phyloP scores from a whole-genome alignment of 345 rosid species.

The Dipteronia dyeriana region DNA sequence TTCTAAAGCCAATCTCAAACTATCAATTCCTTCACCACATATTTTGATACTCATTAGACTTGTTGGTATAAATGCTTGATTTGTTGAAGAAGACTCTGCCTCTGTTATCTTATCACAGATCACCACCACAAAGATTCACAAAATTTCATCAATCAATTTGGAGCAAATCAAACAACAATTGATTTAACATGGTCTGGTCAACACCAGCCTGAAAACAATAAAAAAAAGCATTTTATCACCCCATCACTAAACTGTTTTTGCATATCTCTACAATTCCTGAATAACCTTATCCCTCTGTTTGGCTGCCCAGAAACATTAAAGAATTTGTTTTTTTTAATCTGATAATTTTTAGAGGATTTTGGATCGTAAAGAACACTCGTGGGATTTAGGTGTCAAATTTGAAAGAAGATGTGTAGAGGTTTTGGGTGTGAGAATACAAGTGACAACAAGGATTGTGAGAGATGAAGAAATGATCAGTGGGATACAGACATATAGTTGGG shows the following conservation, averaged over 20 bases:
- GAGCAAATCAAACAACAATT: constrained; percentile 16
- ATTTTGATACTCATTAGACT: too few relatives aligned
- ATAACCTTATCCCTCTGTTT: neutral
- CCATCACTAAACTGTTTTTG: constrained; percentile 7
- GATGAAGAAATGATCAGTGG: too few relatives aligned
- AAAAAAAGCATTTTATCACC: constrained; percentile 18
- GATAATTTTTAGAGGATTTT: neutral
- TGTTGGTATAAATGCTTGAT: too few relatives aligned
- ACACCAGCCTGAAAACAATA: constrained; percentile 33
- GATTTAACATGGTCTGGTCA: constrained; percentile 23
- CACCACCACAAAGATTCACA: constrained; percentile 24
- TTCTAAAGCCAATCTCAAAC: too few relatives aligned
- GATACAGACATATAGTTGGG: too few relatives aligned
- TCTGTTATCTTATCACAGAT: neutral
- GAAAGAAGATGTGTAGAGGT: too few relatives aligned
- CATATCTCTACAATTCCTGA: neutral
- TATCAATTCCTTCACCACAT: too few relatives aligned
- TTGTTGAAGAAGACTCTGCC: too few relatives aligned
- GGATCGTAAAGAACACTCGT: neutral
- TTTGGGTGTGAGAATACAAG: too few relatives aligned
- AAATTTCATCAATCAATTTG: constrained; percentile 26
- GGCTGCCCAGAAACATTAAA: neutral
- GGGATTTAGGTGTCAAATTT: too few relatives aligned
- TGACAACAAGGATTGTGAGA: too few relatives aligned
- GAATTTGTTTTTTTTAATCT: too few relatives aligned